Evolutionary conservation across 768 basidiomycete species (phyloP), one percentile per base, ranked within the genome.

Genomic region (Rhizopogon vinicolor): DNA sequence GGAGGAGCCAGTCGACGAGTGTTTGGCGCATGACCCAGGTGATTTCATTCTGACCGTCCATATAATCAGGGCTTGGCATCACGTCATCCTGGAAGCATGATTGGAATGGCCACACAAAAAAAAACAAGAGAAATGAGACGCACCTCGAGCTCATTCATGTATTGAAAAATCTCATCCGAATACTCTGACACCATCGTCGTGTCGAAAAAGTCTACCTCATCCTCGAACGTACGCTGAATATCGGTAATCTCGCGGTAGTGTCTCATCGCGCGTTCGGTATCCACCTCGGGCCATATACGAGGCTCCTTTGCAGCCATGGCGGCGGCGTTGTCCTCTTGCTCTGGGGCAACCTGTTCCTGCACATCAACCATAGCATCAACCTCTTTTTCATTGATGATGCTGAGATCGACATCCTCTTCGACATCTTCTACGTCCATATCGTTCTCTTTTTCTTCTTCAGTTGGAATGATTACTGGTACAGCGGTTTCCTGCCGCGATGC

Each of bases 111-210:
- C 29, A 42, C n/a, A n/a, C n/a, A 45, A 19, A 25, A 25, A 25
- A 0, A 25, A 9, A 25, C 25, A 49, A 44, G 39, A 31, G 22
- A 41, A 3, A 18, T 50, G 28, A 16, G 70, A 49, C 84, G 41
- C 55, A 93, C 93, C 84, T 99, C 95, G 44, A 98, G 84, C 52
- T 91, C 85, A 58, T 77, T 77, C 97, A 99, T 99, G 72, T 98
- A 98, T 60, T 84, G 79, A 67, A 98, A 98, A 69, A 99, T 98
- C 55, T 99, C 96, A 13, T 98, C 93, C n/a, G 93, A 81, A 66
- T 99, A 99, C 71, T 99, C 97, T 16, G 95, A 93, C 41, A 97
- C 96, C 95, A 99, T 96, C 1, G 91, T 91, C 42, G 89, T 88
- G 51, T 84, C 77, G 69, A 85, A 79, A 39, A 82, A 74, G 51